Percentiles rank a stretch among this genome's conserved stretches.
phyloP scores from a whole-genome alignment of 331 rosid genomes.

The Quercus tomentella region DNA sequence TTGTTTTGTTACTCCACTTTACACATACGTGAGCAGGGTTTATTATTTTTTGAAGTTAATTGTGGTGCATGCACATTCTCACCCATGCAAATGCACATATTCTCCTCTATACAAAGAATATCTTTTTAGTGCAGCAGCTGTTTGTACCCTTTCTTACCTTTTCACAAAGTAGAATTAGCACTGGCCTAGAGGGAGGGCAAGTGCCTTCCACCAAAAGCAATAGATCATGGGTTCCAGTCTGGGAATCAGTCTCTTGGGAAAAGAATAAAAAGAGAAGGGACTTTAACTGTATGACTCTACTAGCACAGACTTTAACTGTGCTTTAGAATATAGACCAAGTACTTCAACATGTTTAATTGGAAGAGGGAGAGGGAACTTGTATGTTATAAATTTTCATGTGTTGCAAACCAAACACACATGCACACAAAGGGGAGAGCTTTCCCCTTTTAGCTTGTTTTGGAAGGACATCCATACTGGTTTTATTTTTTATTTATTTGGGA shows the following conservation, averaged over 20 bases:
- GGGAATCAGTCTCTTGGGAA: not conserved
- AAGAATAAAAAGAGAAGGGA: too few relatives aligned
- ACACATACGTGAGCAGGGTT: not conserved
- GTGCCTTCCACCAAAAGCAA: too few relatives aligned
- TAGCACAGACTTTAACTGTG: not conserved
- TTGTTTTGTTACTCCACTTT: not conserved
- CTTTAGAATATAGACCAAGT: not conserved
- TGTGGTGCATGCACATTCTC: not conserved
- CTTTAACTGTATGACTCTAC: too few relatives aligned
- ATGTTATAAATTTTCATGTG: not conserved
- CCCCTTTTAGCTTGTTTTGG: not conserved
- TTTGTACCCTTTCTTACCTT: not conserved
- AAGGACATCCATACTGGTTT: not conserved
- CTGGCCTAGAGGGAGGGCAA: too few relatives aligned
- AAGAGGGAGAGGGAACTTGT: not conserved
- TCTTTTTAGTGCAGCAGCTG: not conserved
- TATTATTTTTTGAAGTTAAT: not conserved
- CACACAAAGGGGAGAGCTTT: not conserved
- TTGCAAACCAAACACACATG: not conserved
- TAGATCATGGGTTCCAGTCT: fast-evolving
- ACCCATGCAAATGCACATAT: not conserved
- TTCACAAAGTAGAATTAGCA: not conserved
- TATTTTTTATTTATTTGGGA: not conserved
- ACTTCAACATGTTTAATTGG: not conserved
- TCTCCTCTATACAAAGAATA: not conserved